These are phyloP conservation scores for Leishmania tarentolae DNA, from an alignment of 208 protist genomes.

Conservation along the genomic window DNA sequence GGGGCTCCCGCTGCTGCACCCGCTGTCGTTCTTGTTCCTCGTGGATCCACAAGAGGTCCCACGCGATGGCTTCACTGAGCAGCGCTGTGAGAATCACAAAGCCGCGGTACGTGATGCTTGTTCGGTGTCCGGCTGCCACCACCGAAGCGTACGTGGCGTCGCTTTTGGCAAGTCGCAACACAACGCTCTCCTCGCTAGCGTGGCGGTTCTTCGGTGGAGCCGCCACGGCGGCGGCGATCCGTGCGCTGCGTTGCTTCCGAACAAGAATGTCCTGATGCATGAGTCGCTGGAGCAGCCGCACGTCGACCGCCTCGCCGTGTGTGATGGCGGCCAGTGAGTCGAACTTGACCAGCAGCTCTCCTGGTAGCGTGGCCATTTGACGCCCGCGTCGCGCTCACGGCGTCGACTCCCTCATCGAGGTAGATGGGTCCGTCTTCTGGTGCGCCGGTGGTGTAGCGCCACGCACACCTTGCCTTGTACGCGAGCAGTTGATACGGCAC, in stretches of 20 bases:
- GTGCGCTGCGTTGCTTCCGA: constrained; percentile 21
- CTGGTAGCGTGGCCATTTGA: not conserved
- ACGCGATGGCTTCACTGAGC: constrained; percentile 55
- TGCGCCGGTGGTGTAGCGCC: constrained; percentile 9
- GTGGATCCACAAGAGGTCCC: constrained; percentile 49
- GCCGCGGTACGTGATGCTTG: constrained; percentile 46
- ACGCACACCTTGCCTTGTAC: constrained; percentile 14
- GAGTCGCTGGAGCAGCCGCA: constrained; percentile 35
- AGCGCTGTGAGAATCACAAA: constrained; percentile 37
- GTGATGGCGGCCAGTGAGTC: constrained; percentile 41
- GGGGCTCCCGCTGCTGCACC: not conserved
- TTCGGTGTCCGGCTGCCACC: constrained; percentile 11
- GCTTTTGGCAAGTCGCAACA: constrained; percentile 36
- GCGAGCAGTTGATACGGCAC: constrained; percentile 21
- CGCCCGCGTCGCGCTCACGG: not conserved
- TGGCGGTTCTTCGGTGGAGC: not conserved
- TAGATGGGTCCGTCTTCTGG: constrained; percentile 11
- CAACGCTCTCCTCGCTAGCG: constrained; percentile 15
- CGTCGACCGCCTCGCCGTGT: constrained; percentile 49
- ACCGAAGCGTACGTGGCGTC: constrained; percentile 23
- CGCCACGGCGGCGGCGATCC: constrained; percentile 7
- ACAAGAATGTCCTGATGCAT: constrained; percentile 34
- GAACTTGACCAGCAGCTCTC: constrained; percentile 42
- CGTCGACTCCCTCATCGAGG: not conserved
- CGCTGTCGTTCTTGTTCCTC: constrained; percentile 6